Evolutionary conservation across 75 land plant species (phyloP).

Genomic region (Cupressus sempervirens): DNA sequence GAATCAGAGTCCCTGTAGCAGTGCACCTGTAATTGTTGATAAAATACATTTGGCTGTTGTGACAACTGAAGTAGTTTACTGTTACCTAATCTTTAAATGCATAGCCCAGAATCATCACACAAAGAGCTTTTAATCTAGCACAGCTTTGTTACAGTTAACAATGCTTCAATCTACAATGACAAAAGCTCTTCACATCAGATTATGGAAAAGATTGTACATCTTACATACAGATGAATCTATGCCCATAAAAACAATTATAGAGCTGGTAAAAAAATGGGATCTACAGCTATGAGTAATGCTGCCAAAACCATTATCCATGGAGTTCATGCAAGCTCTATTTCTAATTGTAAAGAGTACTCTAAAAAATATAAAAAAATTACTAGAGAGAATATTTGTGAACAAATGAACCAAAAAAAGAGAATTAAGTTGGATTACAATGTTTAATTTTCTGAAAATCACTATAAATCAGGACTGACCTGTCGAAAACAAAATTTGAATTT

Average conservation of each 20-base stretch:
- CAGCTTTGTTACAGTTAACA: not conserved
- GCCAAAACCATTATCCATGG: not conserved
- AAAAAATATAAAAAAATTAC: not conserved
- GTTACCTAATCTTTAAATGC: not conserved
- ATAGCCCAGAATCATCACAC: not conserved
- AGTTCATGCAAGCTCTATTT: not conserved
- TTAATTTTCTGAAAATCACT: not conserved
- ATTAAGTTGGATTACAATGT: not conserved
- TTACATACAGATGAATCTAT: not conserved
- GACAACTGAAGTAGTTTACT: not conserved
- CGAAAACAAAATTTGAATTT: too few species aligned
- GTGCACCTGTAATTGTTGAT: not conserved
- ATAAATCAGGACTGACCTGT: not conserved
- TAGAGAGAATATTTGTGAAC: not conserved
- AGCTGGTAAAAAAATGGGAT: not conserved
- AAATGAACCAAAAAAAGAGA: not conserved
- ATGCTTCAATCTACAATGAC: not conserved
- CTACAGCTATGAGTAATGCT: not conserved
- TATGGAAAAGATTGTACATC: not conserved
- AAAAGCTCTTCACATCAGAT: not conserved
- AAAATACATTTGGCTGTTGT: not conserved
- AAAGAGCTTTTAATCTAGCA: not conserved
- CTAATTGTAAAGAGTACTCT: not conserved
- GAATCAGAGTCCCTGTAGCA: not conserved
- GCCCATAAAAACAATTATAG: not conserved